phyloP scores from a whole-genome alignment of 2,329 filamentous ascomycete species.

The Fonsecaea pedrosoi region DNA sequence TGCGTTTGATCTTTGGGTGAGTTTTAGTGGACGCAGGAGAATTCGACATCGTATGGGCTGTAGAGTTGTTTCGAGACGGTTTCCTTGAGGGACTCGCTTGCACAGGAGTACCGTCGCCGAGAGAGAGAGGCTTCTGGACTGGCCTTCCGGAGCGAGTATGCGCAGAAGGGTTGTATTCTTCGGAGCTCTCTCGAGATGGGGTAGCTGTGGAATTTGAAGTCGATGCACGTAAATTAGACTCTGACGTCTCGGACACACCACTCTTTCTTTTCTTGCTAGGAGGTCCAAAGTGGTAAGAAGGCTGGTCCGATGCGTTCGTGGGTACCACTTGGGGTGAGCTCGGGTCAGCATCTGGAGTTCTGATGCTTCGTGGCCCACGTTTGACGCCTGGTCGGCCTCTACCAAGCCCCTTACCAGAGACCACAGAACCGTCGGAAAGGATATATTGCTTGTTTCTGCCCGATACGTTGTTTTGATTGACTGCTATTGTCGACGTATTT shows the following conservation, averaged over 20 bases:
- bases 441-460: conserved; percentile 35
- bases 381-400: conserved; percentile 41
- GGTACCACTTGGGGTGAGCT: conserved; percentile 13
- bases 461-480: background rate
- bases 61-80: conserved; percentile 19
- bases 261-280: conserved; percentile 33
- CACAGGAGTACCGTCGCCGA: conserved; percentile 57
- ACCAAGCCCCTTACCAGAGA: conserved; percentile 41
- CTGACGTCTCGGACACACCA: conserved; percentile 16
- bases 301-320: conserved; percentile 3
- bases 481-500: background rate
- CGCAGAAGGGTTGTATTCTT: conserved; percentile 59
- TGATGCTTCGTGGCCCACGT: conserved; percentile 36
- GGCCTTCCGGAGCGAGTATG: conserved; percentile 78
- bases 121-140: conserved; percentile 69
- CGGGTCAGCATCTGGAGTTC: conserved; percentile 11
- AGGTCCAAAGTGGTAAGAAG: background rate
- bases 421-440: conserved; percentile 35
- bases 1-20: conserved; percentile 64
- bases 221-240: conserved; percentile 21
- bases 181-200: conserved; percentile 50
- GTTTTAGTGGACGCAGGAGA: conserved; percentile 39
- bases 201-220: conserved; percentile 33
- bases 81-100: conserved; percentile 36
- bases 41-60: conserved; percentile 28